These are phyloP conservation scores for Ceratocystis papillata DNA, from an alignment of 2,329 filamentous ascomycete genomes.

Conservation along the genomic window DNA sequence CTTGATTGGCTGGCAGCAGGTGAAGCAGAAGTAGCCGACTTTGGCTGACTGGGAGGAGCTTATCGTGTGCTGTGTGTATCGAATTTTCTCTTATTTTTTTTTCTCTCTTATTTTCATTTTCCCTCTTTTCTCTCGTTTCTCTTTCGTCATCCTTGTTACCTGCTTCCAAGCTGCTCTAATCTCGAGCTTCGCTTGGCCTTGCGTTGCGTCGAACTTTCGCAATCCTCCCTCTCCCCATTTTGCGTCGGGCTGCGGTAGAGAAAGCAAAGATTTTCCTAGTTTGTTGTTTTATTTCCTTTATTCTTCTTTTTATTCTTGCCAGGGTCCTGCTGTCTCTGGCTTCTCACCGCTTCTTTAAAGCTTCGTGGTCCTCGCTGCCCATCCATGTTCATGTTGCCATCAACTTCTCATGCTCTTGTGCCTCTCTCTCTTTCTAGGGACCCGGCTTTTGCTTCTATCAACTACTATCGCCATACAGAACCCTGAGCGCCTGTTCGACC, in stretches of 20 bases:
- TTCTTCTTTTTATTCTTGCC: constrained; percentile 13
- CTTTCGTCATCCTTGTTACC: neutral
- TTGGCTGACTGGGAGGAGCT: neutral
- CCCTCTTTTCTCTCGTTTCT: neutral
- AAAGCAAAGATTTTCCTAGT: neutral
- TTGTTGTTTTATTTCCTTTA: constrained; percentile 14
- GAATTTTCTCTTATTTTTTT: neutral
- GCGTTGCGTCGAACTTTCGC: neutral
- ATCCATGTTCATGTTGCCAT: constrained; percentile 9
- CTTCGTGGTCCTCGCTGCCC: constrained; percentile 16
- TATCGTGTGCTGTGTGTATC: neutral
- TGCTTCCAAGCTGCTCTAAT: neutral
- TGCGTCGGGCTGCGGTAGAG: constrained; percentile 5
- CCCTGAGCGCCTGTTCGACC: neutral
- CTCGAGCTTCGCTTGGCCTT: neutral
- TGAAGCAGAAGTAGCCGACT: neutral
- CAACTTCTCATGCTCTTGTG: constrained; percentile 1
- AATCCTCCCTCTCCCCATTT: neutral
- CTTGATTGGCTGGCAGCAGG: neutral
- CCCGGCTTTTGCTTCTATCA: neutral
- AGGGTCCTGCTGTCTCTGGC: constrained; percentile 17
- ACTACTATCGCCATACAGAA: neutral
- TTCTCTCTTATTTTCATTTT: neutral
- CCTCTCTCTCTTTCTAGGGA: constrained; percentile 15
- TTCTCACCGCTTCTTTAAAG: constrained; percentile 24